Conservation (phyloP, 2,329 filamentous ascomycete genomes). For the Shiraia sp. region DNA sequence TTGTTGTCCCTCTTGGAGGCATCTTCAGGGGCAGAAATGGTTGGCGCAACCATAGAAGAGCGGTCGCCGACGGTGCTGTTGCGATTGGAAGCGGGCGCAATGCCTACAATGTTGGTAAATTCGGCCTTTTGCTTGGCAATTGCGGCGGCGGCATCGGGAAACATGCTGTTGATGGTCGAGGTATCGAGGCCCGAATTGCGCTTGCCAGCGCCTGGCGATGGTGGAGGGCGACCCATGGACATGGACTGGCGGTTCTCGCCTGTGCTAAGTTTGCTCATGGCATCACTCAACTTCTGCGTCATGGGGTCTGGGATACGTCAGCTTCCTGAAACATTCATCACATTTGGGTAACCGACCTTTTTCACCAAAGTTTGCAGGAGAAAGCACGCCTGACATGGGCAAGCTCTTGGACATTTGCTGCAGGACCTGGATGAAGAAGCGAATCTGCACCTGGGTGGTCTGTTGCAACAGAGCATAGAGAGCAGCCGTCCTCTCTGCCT, state of each 20-base stretch:
- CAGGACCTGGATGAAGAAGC: conserved; percentile 98
- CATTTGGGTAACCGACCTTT: conserved; percentile 66
- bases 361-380: conserved; percentile 88
- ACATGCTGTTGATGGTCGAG: conserved; percentile 97
- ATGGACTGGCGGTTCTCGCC: conserved; percentile 87
- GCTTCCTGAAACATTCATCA: background rate
- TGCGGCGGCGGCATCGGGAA: conserved; percentile 96
- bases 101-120: conserved; percentile 92
- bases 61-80: conserved; percentile 85
- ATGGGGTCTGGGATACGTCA: conserved; percentile 73
- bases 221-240: conserved; percentile 69
- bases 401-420: conserved; percentile 99
- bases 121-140: conserved; percentile 98
- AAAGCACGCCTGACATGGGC: conserved; percentile 93
- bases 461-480: conserved; percentile 95
- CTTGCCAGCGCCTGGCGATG: conserved; percentile 71
- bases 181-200: conserved; percentile 93
- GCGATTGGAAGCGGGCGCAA: conserved; percentile 85
- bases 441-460: conserved; percentile 97
- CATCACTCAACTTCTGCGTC: conserved; percentile 93
- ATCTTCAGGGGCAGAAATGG: conserved; percentile 72
- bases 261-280: conserved; percentile 92
- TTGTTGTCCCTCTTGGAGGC: conserved; percentile 61
- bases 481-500: conserved; percentile 93
- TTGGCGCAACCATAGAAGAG: conserved; percentile 72